These are phyloP conservation scores for Euphorbia peplus DNA, from an alignment of 345 rosid genomes.

Conservation along the genomic window DNA sequence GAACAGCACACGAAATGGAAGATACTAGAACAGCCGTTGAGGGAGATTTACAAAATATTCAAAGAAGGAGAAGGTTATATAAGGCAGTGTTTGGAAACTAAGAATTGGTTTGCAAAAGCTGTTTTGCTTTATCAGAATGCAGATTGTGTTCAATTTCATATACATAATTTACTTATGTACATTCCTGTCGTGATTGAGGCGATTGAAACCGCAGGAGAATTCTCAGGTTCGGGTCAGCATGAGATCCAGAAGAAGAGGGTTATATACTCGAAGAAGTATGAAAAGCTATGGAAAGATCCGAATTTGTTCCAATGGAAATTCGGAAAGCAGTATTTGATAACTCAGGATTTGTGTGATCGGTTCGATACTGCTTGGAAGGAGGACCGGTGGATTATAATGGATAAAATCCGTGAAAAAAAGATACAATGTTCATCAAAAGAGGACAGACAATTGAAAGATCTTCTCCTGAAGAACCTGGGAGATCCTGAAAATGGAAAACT, in stretches of 20 bases:
- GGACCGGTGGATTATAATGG: conserved; percentile 29
- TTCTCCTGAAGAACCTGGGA: conserved; percentile 18
- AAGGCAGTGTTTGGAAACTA: conserved; percentile 23
- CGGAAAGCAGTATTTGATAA: conserved; percentile 23
- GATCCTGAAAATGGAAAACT: conserved; percentile 5
- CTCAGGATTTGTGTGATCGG: conserved; percentile 19
- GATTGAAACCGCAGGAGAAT: conserved; percentile 28
- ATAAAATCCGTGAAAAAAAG: conserved; percentile 21
- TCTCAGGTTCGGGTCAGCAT: conserved; percentile 18
- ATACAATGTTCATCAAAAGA: conserved; percentile 13
- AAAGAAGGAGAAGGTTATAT: conserved; percentile 28
- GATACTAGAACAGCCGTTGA: conserved; percentile 24
- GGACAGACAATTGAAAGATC: conserved; percentile 13
- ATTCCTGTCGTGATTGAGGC: conserved; percentile 23
- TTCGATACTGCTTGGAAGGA: conserved; percentile 25
- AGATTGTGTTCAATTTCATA: conserved; percentile 21
- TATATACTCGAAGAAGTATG: conserved; percentile 20
- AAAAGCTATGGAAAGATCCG: conserved; percentile 27
- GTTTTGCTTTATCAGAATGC: conserved; percentile 21
- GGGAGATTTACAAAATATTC: conserved; percentile 20
- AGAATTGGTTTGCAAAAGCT: conserved; percentile 26
- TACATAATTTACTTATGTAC: conserved; percentile 21
- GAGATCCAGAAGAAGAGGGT: conserved; percentile 26
- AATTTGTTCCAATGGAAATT: conserved; percentile 22
- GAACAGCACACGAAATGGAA: conserved; percentile 27